Percentiles rank a stretch among this genome's conserved stretches.
Evolutionary conservation across 1,284 basidiomycete species (phyloP).

Genomic region (Moesziomyces globuligerus): DNA sequence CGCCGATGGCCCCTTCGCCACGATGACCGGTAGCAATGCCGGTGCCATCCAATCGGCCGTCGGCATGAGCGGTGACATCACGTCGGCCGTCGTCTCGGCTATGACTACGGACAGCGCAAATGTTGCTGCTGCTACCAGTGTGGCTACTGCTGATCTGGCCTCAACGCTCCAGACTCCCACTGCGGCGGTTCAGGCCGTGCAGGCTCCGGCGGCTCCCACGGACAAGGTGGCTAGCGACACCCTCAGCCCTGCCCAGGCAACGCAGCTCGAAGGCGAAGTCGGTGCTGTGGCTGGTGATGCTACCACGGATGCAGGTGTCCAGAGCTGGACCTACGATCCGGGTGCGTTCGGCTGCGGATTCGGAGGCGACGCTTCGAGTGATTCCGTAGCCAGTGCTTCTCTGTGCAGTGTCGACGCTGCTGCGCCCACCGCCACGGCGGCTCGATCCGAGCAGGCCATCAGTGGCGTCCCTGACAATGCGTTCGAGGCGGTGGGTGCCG

Average conservation of each 20-base stretch:
- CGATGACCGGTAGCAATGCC: slow-evolving; percentile 19
- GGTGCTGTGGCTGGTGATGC: slow-evolving; percentile 1
- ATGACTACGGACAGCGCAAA: background rate
- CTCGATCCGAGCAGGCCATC: background rate
- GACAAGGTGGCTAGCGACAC: slow-evolving; percentile 27
- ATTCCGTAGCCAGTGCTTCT: slow-evolving; percentile 17
- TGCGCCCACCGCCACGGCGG: slow-evolving; percentile 1
- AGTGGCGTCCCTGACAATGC: background rate
- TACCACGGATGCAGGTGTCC: background rate
- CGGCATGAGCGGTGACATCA: slow-evolving; percentile 26
- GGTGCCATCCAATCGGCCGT: slow-evolving; percentile 31
- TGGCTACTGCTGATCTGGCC: background rate
- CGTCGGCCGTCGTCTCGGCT: slow-evolving; percentile 2
- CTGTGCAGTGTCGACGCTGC: slow-evolving; percentile 27
- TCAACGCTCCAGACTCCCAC: background rate
- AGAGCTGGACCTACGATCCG: slow-evolving; percentile 34
- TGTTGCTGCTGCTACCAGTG: slow-evolving; percentile 3
- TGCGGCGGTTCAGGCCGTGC: slow-evolving; percentile 11
- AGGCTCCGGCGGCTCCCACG: slow-evolving; percentile 12
- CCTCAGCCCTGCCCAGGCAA: slow-evolving; percentile 5
- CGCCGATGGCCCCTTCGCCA: slow-evolving; percentile 28
- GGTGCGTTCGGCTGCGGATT: slow-evolving; percentile 44
- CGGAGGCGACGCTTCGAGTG: background rate
- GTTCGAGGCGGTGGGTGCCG: slow-evolving; percentile 11
- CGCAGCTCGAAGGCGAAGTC: slow-evolving; percentile 11